Conservation (phyloP, 495 filamentous ascomycete species). For the Podospora pseudoanserina region DNA sequence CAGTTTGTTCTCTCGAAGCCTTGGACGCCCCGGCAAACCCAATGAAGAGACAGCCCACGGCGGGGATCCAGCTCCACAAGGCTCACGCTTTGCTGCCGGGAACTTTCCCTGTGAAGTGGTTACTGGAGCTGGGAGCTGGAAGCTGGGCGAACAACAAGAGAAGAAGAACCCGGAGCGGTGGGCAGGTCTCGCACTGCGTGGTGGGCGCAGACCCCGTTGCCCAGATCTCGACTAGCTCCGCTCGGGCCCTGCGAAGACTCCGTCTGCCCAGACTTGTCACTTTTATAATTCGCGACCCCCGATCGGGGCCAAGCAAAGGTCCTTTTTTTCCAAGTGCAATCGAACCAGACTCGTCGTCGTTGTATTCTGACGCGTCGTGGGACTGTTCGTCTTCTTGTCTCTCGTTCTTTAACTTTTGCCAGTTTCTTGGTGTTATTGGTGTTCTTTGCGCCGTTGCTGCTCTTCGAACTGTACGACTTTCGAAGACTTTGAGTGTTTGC, state of each 20-base stretch:
- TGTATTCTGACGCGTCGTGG: conserved; percentile 1
- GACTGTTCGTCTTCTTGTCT: conserved; percentile 12
- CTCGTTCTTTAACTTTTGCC: conserved; percentile 11
- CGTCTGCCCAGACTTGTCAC: conserved; percentile 14
- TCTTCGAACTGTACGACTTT: not conserved
- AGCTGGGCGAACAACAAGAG: too few relatives aligned
- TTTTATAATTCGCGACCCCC: conserved; percentile 11
- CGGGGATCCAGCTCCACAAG: not conserved
- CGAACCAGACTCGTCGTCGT: not conserved
- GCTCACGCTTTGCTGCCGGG: not conserved
- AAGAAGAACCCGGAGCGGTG: conserved; percentile 6
- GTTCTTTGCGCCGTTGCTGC: not conserved
- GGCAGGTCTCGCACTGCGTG: not conserved
- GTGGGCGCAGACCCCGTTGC: conserved; percentile 1
- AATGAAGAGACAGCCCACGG: not conserved
- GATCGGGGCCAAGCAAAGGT: not conserved
- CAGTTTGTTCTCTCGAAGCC: not conserved
- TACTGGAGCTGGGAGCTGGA: not conserved
- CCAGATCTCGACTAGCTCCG: not conserved
- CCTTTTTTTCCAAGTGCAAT: conserved; percentile 6
- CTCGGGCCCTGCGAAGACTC: conserved; percentile 25
- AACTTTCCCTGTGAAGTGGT: conserved; percentile 3
- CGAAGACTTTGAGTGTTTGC: not conserved
- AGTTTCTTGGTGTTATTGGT: not conserved
- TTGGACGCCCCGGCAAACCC: too few relatives aligned